Conservation (phyloP, 228 moss, liverwort and hornwort genomes). For the Sphagnum magellanicum region DNA sequence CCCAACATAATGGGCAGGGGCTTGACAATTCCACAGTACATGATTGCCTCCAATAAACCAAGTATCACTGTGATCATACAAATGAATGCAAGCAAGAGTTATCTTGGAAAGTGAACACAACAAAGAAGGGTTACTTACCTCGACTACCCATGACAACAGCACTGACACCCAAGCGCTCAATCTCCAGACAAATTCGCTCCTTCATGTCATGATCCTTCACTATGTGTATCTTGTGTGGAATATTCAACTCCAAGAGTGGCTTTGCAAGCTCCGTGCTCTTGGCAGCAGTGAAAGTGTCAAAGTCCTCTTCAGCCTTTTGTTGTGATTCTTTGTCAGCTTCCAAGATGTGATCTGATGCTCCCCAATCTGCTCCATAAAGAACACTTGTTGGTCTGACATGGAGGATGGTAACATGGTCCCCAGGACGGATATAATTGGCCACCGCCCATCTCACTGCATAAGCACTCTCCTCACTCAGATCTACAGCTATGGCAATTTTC, state of each 20-base stretch:
- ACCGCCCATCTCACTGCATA: conserved; percentile 58
- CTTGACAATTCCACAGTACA: neutral
- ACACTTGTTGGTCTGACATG: conserved; percentile 61
- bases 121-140: neutral
- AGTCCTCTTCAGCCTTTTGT: conserved; percentile 48
- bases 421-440: conserved; percentile 50
- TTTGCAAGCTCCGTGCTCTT: conserved; percentile 45
- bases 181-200: conserved; percentile 57
- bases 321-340: conserved; percentile 48
- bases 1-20: neutral
- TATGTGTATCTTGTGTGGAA: conserved; percentile 58
- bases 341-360: conserved; percentile 51
- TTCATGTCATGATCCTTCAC: conserved; percentile 67
- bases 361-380: conserved; percentile 63
- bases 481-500: conserved; percentile 58
- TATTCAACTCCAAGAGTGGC: conserved; percentile 36
- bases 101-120: too few relatives aligned
- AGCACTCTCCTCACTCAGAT: conserved; percentile 62
- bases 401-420: conserved; percentile 45
- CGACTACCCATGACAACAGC: conserved; percentile 63
- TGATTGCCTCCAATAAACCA: neutral
- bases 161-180: conserved; percentile 55
- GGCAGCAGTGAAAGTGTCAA: conserved; percentile 42
- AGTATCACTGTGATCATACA: too few relatives aligned
- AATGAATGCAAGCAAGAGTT: too few relatives aligned